phyloP scores from a whole-genome alignment of 2,329 filamentous ascomycete species.

The Fusarium buxicola region DNA sequence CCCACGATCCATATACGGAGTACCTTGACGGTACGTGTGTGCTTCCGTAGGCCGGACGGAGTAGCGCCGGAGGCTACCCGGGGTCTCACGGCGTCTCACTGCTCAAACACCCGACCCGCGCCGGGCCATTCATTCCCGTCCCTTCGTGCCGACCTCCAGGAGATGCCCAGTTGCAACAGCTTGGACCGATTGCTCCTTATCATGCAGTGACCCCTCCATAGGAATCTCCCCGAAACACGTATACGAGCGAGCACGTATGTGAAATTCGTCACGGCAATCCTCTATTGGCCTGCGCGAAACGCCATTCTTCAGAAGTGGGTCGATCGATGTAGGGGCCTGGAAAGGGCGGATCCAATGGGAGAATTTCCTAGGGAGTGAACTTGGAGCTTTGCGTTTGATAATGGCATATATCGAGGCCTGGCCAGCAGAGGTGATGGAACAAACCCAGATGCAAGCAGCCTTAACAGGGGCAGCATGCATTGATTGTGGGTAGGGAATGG shows the following conservation, averaged over 20 bases:
- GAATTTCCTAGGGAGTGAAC: slow-evolving; percentile 19
- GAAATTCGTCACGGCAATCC: slow-evolving; percentile 19
- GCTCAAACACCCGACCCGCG: slow-evolving; percentile 16
- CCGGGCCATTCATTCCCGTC: slow-evolving; percentile 4
- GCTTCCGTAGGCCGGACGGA: slow-evolving; percentile 12
- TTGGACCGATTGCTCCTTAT: not conserved
- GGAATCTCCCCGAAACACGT: not conserved
- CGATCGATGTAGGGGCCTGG: slow-evolving; percentile 31
- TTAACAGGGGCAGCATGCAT: slow-evolving; percentile 20
- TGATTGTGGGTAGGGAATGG: slow-evolving; percentile 23
- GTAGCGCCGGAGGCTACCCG: slow-evolving; percentile 14
- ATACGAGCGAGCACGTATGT: slow-evolving; percentile 7
- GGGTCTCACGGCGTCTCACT: slow-evolving; percentile 20
- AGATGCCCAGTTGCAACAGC: not conserved
- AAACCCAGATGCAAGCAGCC: slow-evolving; percentile 27
- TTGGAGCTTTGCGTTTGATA: slow-evolving; percentile 25
- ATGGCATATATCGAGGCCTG: slow-evolving; percentile 16
- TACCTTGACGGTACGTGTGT: slow-evolving; percentile 23
- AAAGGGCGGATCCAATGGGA: slow-evolving; percentile 36
- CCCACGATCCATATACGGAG: slow-evolving; percentile 18
- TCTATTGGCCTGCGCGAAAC: slow-evolving; percentile 21
- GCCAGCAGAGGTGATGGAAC: slow-evolving; percentile 15
- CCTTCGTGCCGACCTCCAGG: not conserved
- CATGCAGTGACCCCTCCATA: slow-evolving; percentile 3
- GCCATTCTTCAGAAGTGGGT: slow-evolving; percentile 25